Base-by-base conservation (phyloP, 2,329 filamentous ascomycete genomes). In the Purpureocillium lavendulum region DNA sequence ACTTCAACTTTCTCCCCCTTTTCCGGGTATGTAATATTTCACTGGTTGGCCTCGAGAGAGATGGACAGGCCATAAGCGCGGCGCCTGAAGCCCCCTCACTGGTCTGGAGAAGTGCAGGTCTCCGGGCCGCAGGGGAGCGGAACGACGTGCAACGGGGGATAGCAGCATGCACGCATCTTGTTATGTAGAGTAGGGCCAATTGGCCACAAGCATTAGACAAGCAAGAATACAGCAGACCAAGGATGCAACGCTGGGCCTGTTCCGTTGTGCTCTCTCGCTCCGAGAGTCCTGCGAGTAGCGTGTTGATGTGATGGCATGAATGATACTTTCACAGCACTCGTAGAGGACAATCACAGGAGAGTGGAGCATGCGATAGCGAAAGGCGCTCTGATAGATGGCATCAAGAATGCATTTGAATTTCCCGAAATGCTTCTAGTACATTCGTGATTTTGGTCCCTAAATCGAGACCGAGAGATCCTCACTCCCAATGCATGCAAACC, bases 401-500 rank as follows among this genome's bases (percentile, higher is more conserved):
- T 52, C 47, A 51, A 48, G 47, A 50, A 57, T 52, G 51, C 52
- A 53, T 53, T 56, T 49, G 47, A 49, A 47, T 57, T 58, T 56
- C 45, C 51, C 43, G 47, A 57, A 56, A 58, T 61, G 53, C 54
- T 49, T 56, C 56, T 59, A 60, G 53, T 57, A 62, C 61, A 64
- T 57, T 55, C 61, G 49, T 60, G 49, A 48, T 48, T 37, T 32
- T 39, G 40, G 49, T 45, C 50, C 49, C 40, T 48, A 55, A 58
- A 47, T 40, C 42, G 48, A 56, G 47, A 52, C 53, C 48, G 45
- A 53, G 48, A 54, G 52, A 57, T 54, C 55, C 55, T 57, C 61
- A 61, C 57, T 62, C 62, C 60, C 49, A 58, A 61, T 60, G 59
- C 60, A 62, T 63, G 60, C 55, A 61, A 43, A 40, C 37, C 42